A percentile compares a stretch with the other conserved stretches of the same genome.
phyloP scores from a whole-genome alignment of 1,284 basidiomycete species.

The Papiliotrema fonsecae region DNA sequence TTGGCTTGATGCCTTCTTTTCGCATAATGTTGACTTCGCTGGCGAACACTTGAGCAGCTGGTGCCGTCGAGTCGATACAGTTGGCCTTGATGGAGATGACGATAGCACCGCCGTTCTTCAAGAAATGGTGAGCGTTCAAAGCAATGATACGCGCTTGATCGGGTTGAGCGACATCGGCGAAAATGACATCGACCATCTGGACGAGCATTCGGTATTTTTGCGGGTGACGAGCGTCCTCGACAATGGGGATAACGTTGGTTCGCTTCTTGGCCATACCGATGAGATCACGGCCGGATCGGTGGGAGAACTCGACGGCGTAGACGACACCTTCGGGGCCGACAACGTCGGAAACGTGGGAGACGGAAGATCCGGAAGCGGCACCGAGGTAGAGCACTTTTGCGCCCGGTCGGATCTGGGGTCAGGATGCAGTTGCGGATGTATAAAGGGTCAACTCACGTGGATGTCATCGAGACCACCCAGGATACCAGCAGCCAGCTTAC shows the following conservation, averaged over 20 bases:
- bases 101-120: slow-evolving; percentile 87
- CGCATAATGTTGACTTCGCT: slow-evolving; percentile 82
- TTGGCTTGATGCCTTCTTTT: slow-evolving; percentile 77
- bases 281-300: slow-evolving; percentile 91
- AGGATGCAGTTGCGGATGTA: not conserved
- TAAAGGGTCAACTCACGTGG: slow-evolving; percentile 50
- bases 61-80: slow-evolving; percentile 94
- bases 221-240: slow-evolving; percentile 93
- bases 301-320: slow-evolving; percentile 98
- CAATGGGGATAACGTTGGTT: slow-evolving; percentile 97
- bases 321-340: slow-evolving; percentile 96
- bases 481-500: slow-evolving; percentile 94
- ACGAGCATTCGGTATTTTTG: slow-evolving; percentile 94
- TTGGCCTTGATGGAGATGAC: slow-evolving; percentile 99
- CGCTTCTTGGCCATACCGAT: slow-evolving; percentile 99
- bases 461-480: slow-evolving; percentile 93
- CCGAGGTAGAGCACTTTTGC: slow-evolving; percentile 97
- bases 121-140: slow-evolving; percentile 91
- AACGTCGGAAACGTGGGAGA: slow-evolving; percentile 97
- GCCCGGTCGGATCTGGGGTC: slow-evolving; percentile 69
- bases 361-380: slow-evolving; percentile 89
- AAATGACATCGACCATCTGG: slow-evolving; percentile 90
- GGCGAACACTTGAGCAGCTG: slow-evolving; percentile 86
- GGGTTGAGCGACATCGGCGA: slow-evolving; percentile 97
- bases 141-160: slow-evolving; percentile 96